These are phyloP conservation scores for Metschnikowia cerradonensis DNA, from an alignment of 805 yeast species.

Conservation along the genomic window DNA sequence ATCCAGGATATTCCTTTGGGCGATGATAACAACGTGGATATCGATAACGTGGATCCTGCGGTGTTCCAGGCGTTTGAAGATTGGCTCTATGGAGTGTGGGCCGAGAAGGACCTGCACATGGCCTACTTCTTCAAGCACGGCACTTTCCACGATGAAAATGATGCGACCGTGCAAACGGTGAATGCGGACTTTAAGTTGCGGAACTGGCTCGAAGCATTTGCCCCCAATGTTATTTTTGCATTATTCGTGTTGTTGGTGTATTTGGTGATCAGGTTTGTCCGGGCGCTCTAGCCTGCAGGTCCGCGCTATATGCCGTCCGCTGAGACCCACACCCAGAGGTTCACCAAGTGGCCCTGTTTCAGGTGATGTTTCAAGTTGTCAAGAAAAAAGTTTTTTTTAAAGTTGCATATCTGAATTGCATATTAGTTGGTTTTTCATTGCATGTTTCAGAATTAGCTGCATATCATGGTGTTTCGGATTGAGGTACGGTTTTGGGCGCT, in stretches of 20 bases:
- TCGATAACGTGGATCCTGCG: conserved; percentile 40
- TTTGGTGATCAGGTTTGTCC: neutral
- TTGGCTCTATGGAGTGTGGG: conserved; percentile 78
- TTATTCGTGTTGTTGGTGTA: neutral
- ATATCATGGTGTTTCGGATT: no score
- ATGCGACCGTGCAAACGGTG: conserved; percentile 11
- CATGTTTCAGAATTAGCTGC: no score
- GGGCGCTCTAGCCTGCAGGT: neutral
- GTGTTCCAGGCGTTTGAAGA: conserved; percentile 52
- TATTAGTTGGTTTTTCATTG: no score
- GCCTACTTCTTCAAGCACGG: conserved; percentile 57
- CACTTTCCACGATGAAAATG: conserved; percentile 41
- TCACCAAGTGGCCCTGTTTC: no score
- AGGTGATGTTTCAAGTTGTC: no score
- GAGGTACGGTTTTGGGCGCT: no score
- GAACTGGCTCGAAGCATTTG: conserved; percentile 6
- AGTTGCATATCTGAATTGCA: no score
- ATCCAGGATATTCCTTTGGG: conserved; percentile 62
- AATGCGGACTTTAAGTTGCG: conserved; percentile 16
- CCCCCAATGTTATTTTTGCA: conserved; percentile 12
- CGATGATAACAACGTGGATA: conserved; percentile 32
- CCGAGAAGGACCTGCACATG: conserved; percentile 70
- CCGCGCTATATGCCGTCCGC: neutral
- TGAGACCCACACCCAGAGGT: no score
- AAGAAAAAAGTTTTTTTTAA: no score